Conservation (phyloP, 768 basidiomycete genomes). For the Hygrophorus pudorinus region DNA sequence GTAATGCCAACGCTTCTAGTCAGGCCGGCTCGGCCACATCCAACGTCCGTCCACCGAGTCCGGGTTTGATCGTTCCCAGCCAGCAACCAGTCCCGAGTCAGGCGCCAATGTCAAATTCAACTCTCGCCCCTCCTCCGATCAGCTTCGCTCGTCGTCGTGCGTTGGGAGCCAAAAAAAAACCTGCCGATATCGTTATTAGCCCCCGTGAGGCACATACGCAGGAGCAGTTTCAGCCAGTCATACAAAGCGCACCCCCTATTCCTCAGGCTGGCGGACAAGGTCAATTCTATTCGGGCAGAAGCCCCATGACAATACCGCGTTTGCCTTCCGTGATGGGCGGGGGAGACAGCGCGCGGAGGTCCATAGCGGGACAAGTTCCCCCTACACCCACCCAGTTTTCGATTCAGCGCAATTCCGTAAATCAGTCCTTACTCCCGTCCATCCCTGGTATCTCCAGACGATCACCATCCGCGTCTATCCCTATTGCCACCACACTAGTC, state of each 20-base stretch:
- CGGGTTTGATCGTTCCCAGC: slow-evolving; percentile 18
- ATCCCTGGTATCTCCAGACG: slow-evolving; percentile 24
- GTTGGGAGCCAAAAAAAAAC: slow-evolving; percentile 55
- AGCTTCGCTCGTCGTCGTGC: slow-evolving; percentile 72
- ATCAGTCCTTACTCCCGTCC: slow-evolving; percentile 12
- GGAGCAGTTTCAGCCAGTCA: slow-evolving; percentile 52
- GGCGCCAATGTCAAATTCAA: slow-evolving; percentile 12
- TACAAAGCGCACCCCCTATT: slow-evolving; percentile 71
- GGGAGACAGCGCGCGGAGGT: slow-evolving; percentile 35
- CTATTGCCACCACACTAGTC: slow-evolving; percentile 56
- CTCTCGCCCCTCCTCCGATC: slow-evolving; percentile 58
- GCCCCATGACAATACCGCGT: slow-evolving; percentile 59
- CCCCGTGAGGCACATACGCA: slow-evolving; percentile 46
- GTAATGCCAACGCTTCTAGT: slow-evolving; percentile 14
- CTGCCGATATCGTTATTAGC: slow-evolving; percentile 71
- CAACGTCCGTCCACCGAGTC: slow-evolving; percentile 24
- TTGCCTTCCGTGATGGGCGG: slow-evolving; percentile 40
- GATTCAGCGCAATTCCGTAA: slow-evolving; percentile 26
- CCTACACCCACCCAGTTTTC: slow-evolving; percentile 62
- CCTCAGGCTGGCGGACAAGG: slow-evolving; percentile 36
- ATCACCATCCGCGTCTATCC: slow-evolving; percentile 52
- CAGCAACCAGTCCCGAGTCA: slow-evolving; percentile 18
- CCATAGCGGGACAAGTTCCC: slow-evolving; percentile 52
- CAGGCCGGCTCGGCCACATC: slow-evolving; percentile 7
- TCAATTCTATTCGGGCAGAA: slow-evolving; percentile 32